Base-by-base conservation (phyloP, 2,329 filamentous ascomycete species). In the Colletotrichum somersetense region DNA sequence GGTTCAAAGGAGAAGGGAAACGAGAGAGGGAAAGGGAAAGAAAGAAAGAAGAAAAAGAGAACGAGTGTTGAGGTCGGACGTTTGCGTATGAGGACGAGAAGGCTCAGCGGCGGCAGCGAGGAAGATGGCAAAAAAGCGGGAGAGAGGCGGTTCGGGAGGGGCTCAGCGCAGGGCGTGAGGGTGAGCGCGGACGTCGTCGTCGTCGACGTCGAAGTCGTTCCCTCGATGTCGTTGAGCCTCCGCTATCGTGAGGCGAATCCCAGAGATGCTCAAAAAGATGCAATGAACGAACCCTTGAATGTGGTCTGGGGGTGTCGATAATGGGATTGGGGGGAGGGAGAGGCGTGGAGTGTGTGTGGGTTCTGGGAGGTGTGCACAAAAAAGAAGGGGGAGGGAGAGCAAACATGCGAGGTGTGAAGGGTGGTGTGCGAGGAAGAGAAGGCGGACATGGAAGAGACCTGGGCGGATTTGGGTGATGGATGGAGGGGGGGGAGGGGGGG, bases 251-350 rank as follows among this genome's bases (percentile, higher is more conserved):
- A 72, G 40, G 40, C 69, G 59, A 69, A 72, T 69, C 69, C 55
- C 53, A 63, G 59, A 68, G 72, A 72, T 73, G 72, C 58, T 50
- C 57, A 44, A 67, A 73, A 73, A 62, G 71, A 73, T 71, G 67
- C 72, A 71, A 74, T 56, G 59, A 73, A 74, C 73, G 68, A 74
- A 72, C 73, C 73, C 72, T 74, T 71, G 73, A 71, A 66, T 72
- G 72, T 70, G 65, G 73, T 71, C 66, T 72, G 81, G 81, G 81
- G 79, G 81, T 82, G 81, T 82, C 81, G 81, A 81, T 82, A 82
- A 82, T 81, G 79, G 77, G 78, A 82, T 82, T 81, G 79, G 78
- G 78, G 78, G 76, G 77, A 80, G 78, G 76, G 77, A 77, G 81
- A 81, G 81, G 81, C 78, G 81, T 82, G 80, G 79, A 81, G 79